Conservation (phyloP, 805 yeast species). For the Ogataea saltuana region DNA sequence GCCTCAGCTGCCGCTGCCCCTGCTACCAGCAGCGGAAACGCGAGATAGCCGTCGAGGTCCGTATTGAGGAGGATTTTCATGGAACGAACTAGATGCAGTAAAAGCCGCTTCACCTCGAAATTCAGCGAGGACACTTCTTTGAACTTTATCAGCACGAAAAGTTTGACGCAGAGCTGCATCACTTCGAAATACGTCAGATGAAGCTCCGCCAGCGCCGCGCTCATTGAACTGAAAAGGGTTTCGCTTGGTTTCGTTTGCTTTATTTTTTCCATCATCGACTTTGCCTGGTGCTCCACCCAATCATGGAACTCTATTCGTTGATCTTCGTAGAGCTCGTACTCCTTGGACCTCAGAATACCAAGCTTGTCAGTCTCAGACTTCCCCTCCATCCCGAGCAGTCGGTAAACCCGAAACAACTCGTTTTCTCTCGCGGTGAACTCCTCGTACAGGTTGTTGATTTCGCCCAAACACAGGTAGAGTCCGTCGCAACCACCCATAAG, state of each 20-base stretch:
- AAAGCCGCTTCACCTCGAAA: slow-evolving; percentile 25
- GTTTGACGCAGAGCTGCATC: slow-evolving; percentile 21
- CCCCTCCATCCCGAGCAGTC: slow-evolving; percentile 1
- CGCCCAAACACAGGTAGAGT: slow-evolving; percentile 24
- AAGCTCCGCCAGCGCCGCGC: slow-evolving; percentile 14
- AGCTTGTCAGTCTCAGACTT: slow-evolving; percentile 10
- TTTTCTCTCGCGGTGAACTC: slow-evolving; percentile 6
- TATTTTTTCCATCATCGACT: slow-evolving; percentile 15
- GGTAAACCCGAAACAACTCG: slow-evolving; percentile 7
- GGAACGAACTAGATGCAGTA: slow-evolving; percentile 21
- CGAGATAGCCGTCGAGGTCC: slow-evolving; percentile 17
- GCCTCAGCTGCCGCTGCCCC: slow-evolving; percentile 31
- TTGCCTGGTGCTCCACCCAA: slow-evolving; percentile 25
- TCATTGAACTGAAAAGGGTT: slow-evolving; percentile 9
- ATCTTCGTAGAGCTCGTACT: slow-evolving; percentile 21
- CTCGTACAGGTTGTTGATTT: slow-evolving; percentile 19
- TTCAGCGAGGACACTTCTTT: slow-evolving; percentile 24
- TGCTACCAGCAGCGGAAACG: slow-evolving; percentile 26
- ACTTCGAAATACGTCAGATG: slow-evolving; percentile 24
- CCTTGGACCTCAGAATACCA: slow-evolving; percentile 11
- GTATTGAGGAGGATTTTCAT: slow-evolving; percentile 18
- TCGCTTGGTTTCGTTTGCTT: slow-evolving; percentile 18
- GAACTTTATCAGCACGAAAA: slow-evolving; percentile 24
- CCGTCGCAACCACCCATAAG: slow-evolving; percentile 23
- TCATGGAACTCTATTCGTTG: slow-evolving; percentile 25